Conservation (phyloP, 768 basidiomycete species). For the Ramaria sp. region DNA sequence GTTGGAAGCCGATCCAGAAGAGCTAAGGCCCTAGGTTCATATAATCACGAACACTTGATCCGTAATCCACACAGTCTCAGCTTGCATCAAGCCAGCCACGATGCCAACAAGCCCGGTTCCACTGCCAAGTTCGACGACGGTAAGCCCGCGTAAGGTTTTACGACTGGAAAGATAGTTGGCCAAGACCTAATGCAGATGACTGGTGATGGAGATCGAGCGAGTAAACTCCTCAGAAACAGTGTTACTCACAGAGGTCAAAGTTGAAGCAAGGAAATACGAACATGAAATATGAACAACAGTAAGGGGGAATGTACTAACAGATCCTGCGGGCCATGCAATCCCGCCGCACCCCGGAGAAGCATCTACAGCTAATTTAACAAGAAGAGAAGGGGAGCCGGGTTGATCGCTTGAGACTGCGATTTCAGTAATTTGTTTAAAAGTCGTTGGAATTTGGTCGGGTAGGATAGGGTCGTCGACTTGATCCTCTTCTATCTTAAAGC, state of each 20-base stretch:
- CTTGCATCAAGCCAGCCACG: slow-evolving; percentile 59
- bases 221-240: not conserved
- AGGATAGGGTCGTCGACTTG: slow-evolving; percentile 9
- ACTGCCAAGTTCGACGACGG: slow-evolving; percentile 74
- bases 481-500: slow-evolving; percentile 4
- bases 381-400: not conserved
- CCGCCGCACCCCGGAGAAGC: slow-evolving; percentile 86
- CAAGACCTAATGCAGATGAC: slow-evolving; percentile 44
- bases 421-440: slow-evolving; percentile 9
- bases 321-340: slow-evolving; percentile 85
- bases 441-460: slow-evolving; percentile 12
- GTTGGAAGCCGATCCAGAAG: not conserved
- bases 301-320: slow-evolving; percentile 36
- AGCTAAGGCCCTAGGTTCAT: not conserved
- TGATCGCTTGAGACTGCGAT: slow-evolving; percentile 12
- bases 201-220: not conserved
- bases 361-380: slow-evolving; percentile 47
- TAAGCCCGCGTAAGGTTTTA: slow-evolving; percentile 39
- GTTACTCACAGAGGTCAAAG: not conserved
- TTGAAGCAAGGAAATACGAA: not conserved
- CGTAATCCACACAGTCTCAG: slow-evolving; percentile 61
- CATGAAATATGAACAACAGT: not conserved
- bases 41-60: slow-evolving; percentile 71
- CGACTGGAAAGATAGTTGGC: slow-evolving; percentile 60
- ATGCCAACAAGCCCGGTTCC: slow-evolving; percentile 93